Conservation (phyloP, 768 basidiomycete species). For the Boletales sp. region DNA sequence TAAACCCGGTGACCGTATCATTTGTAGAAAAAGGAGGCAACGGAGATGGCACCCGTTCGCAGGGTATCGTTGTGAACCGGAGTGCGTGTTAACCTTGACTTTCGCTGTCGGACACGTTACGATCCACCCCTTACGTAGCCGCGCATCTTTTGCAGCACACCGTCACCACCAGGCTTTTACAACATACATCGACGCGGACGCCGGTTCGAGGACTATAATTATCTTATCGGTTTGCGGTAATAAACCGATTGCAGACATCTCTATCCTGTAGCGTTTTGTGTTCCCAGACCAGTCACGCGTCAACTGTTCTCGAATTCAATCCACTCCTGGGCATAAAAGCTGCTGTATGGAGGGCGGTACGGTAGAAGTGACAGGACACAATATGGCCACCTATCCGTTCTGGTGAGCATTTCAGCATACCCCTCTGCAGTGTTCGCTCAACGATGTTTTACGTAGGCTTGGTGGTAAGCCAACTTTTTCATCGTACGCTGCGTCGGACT, state of each 20-base stretch:
- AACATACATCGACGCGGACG: neutral
- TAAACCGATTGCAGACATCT: neutral
- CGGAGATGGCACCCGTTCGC: slow-evolving; percentile 2
- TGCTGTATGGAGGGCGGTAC: neutral
- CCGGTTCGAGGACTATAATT: slow-evolving; percentile 1
- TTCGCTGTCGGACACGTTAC: neutral
- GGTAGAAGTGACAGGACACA: slow-evolving; percentile 8
- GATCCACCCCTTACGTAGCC: slow-evolving; percentile 11
- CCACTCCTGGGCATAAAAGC: slow-evolving; percentile 17
- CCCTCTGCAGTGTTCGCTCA: neutral
- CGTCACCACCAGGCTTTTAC: neutral
- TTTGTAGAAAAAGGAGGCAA: neutral
- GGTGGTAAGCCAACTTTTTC: slow-evolving; percentile 44
- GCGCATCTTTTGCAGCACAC: neutral
- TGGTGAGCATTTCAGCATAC: slow-evolving; percentile 22
- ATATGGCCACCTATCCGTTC: slow-evolving; percentile 30
- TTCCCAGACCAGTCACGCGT: slow-evolving; percentile 8
- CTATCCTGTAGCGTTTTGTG: slow-evolving; percentile 19
- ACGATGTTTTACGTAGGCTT: slow-evolving; percentile 40
- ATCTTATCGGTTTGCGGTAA: slow-evolving; percentile 3
- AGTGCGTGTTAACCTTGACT: slow-evolving; percentile 1
- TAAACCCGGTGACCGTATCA: neutral
- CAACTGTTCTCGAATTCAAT: slow-evolving; percentile 6
- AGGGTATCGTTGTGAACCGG: slow-evolving; percentile 1
- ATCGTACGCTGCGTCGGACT: neutral